phyloP scores from a whole-genome alignment of 257 asterid genomes.

The Lithospermum erythrorhizon region DNA sequence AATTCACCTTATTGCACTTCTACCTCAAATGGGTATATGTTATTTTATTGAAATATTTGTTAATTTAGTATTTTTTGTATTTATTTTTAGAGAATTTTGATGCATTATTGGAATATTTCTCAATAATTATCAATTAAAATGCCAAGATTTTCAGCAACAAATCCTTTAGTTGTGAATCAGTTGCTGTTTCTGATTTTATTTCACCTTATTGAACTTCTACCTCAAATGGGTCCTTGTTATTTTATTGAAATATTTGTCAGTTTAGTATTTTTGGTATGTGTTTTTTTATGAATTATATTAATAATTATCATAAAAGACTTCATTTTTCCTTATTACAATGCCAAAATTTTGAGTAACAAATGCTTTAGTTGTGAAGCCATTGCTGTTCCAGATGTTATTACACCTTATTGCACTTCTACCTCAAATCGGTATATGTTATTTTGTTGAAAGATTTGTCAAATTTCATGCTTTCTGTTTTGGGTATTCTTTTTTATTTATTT shows the following conservation, averaged over 20 bases:
- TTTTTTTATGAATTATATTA: too few species aligned
- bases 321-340: too few species aligned
- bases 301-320: too few species aligned
- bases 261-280: too few species aligned
- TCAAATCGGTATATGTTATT: constrained; percentile 38
- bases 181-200: neutral
- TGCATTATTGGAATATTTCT: too few species aligned
- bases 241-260: too few species aligned
- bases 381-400: neutral
- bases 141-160: constrained; percentile 8
- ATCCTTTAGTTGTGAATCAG: constrained; percentile 27
- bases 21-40: constrained; percentile 41
- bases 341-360: too few species aligned
- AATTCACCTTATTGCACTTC: constrained; percentile 20
- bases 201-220: too few species aligned
- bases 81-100: too few species aligned
- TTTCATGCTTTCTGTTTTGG: neutral
- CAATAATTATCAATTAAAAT: constrained; percentile 1
- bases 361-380: neutral
- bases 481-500: too few species aligned
- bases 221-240: too few species aligned
- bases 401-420: constrained; percentile 20
- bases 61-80: neutral
- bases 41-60: neutral
- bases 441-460: neutral